Evolutionary conservation across 176 grass and related monocot genomes (phyloP).

Genomic region (Raddia distichophylla): DNA sequence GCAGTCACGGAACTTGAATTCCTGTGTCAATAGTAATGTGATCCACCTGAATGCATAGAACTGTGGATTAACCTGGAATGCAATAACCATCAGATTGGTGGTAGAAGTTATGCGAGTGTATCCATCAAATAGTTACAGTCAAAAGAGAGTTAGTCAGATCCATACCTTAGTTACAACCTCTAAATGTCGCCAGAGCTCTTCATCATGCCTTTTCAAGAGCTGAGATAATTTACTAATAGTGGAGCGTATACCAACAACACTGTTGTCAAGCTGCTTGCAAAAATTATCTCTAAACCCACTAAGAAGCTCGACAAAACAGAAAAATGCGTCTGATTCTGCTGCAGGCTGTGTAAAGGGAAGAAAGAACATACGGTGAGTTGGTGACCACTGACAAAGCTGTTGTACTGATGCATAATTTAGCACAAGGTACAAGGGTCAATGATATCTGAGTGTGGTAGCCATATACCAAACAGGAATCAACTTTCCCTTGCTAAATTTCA

Average conservation of each 20-base stretch:
- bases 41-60: slow-evolving; percentile 99
- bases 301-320: slow-evolving; percentile 89
- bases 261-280: slow-evolving; percentile 97
- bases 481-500: background rate
- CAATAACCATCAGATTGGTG: background rate
- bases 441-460: background rate
- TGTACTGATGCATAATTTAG: slow-evolving; percentile 13
- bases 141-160: slow-evolving; percentile 17
- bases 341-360: slow-evolving; percentile 49
- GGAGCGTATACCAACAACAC: slow-evolving; percentile 85
- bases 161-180: slow-evolving; percentile 89
- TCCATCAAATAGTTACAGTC: slow-evolving; percentile 2
- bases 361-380: background rate
- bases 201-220: slow-evolving; percentile 91
- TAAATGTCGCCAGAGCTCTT: slow-evolving; percentile 98
- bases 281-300: slow-evolving; percentile 96
- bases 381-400: background rate
- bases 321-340: slow-evolving; percentile 85
- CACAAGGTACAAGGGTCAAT: slow-evolving; percentile 13
- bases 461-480: background rate
- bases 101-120: background rate
- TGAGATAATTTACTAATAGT: slow-evolving; percentile 86
- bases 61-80: slow-evolving; percentile 85
- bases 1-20: slow-evolving; percentile 86
- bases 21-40: slow-evolving; percentile 86